Conservation (phyloP, 1,139 yeast species). For the Blastobotrys indianensis region DNA sequence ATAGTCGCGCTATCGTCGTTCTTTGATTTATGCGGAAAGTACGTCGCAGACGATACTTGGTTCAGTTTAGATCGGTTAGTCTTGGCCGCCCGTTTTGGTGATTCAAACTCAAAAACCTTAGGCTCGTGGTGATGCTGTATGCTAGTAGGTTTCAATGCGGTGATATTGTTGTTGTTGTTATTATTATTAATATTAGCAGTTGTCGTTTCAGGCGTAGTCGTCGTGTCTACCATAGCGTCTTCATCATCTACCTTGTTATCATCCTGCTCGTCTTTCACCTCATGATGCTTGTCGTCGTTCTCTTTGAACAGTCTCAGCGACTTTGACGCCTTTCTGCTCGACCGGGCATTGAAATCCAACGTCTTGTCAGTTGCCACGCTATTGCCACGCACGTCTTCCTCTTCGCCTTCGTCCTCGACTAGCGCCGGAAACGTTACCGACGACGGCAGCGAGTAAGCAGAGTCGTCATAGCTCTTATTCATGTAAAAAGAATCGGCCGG, state of each 20-base stretch:
- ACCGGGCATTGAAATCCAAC: slow-evolving; percentile 20
- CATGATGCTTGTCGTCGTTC: slow-evolving; percentile 23
- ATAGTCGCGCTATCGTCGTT: neutral
- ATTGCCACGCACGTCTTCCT: no score
- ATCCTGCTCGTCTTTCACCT: neutral
- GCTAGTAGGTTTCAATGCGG: no score
- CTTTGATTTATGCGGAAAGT: slow-evolving; percentile 51
- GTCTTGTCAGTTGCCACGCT: no score
- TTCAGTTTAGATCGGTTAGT: slow-evolving; percentile 13
- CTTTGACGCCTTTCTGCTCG: slow-evolving; percentile 47
- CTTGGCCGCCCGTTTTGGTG: slow-evolving; percentile 1
- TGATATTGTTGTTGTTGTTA: no score
- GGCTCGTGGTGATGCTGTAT: no score
- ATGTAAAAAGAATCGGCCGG: slow-evolving; percentile 10
- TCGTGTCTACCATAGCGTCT: no score
- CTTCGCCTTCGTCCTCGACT: neutral
- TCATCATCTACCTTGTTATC: neutral
- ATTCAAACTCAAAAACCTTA: no score
- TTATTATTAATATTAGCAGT: no score
- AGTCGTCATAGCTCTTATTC: no score
- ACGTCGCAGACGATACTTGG: slow-evolving; percentile 56
- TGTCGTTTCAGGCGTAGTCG: no score
- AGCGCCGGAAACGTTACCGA: neutral
- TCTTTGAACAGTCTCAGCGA: slow-evolving; percentile 45
- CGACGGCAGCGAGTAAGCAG: slow-evolving; percentile 4